These are phyloP conservation scores for Sarocladiaceae sp. DNA, from an alignment of 2,329 filamentous ascomycete genomes.

Conservation along the genomic window DNA sequence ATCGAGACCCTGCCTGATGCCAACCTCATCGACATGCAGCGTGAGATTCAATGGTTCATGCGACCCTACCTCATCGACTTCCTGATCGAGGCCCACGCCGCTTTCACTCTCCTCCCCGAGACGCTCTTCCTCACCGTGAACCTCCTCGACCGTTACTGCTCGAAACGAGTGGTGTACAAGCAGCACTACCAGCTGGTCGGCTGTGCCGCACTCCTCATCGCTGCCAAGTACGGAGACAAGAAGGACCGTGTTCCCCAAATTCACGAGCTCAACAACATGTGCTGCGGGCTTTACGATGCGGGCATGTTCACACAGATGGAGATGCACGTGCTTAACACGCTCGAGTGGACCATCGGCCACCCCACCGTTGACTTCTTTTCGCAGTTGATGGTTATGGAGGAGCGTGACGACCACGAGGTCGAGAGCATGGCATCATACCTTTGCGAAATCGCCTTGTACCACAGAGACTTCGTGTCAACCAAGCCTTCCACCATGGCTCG, in stretches of 20 bases:
- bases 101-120: conserved; percentile 89
- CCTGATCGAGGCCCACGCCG: conserved; percentile 92
- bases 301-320: conserved; percentile 99
- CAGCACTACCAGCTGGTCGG: conserved; percentile 97
- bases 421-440: conserved; percentile 95
- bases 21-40: conserved; percentile 97
- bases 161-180: conserved; percentile 96
- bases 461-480: conserved; percentile 93
- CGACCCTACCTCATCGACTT: conserved; percentile 97
- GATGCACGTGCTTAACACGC: conserved; percentile 97
- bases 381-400: conserved; percentile 80
- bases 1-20: conserved; percentile 90
- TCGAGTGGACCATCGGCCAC: conserved; percentile 94
- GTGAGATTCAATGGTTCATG: conserved; percentile 99
- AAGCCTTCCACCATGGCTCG: conserved; percentile 88
- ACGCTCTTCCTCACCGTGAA: conserved; percentile 96
- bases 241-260: conserved; percentile 98
- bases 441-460: conserved; percentile 90
- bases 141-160: conserved; percentile 95
- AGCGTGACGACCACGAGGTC: conserved; percentile 74
- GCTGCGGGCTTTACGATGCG: conserved; percentile 95
- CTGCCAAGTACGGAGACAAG: conserved; percentile 97
- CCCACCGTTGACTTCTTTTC: conserved; percentile 94
- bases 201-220: conserved; percentile 91
- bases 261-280: conserved; percentile 97